Evolutionary conservation across 805 yeast species (phyloP), one percentile per base, ranked within the genome.

Genomic region (Barnettozyma sucrosica): DNA sequence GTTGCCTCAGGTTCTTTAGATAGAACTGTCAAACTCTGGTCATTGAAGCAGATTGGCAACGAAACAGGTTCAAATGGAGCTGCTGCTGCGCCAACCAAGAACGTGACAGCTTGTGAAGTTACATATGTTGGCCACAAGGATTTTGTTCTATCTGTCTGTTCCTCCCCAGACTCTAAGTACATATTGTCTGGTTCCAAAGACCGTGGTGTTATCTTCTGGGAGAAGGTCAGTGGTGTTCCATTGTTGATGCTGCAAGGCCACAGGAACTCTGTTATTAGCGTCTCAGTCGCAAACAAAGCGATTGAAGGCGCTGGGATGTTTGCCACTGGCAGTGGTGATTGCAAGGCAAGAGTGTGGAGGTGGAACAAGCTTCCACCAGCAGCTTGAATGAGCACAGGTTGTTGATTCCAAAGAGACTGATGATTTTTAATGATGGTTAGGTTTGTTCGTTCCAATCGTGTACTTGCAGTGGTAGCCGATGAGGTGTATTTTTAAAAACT

Each of bases 301-400:
- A 72, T 74, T 49, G 75, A 77, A 51, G 85, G 83, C 43, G 83
- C 80, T 54, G 92, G 95, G 43, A 82, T 88, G 58, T 93, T 92
- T 73, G 98, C 98, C 47, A 90, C 98, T 13, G 98, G 98, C 48
- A 79, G 89, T 68, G 99, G 98, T 66, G 98, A 92, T 69, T 92
- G 96, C 68, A 87, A 90, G 65, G 98, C 98, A 36, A 81, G 97
- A 68, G 86, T 92, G 62, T 92, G 99, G 99, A 80, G 85, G 66
- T 89, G 89, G 85, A 81, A 80, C 57, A 75, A 73, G 51, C 58
- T 53, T 18, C 43, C 41, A 39, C 45, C 41, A 43, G 48, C 36
- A 25, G 45, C 38, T 46, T 58, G 42, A 52, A 26, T 19, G 20
- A 45, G 42, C 34, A 37, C 41, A 21, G 48, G 47, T 34, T 34